A percentile compares a stretch with the other conserved stretches of the same genome.
These are phyloP conservation scores for Phialemonium atrogriseum DNA, from an alignment of 2,329 filamentous ascomycete genomes.

Conservation along the genomic window DNA sequence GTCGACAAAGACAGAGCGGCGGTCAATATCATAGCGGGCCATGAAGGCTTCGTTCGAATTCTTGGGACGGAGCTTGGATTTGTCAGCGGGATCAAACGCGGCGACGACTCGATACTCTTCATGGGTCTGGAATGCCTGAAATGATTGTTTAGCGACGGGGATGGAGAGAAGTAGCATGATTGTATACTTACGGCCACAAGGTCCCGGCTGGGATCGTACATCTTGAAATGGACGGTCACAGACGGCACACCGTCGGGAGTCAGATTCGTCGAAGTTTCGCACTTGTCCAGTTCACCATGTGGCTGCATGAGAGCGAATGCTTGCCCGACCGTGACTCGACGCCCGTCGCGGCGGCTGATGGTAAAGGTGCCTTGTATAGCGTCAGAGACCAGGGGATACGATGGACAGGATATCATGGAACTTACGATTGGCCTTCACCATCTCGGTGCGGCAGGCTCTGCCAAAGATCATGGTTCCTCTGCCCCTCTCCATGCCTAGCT, in stretches of 20 bases:
- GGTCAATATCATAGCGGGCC: conserved; percentile 22
- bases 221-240: conserved; percentile 39
- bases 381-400: conserved; percentile 13
- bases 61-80: too few species aligned
- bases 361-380: conserved; percentile 36
- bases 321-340: conserved; percentile 31
- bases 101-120: too few species aligned
- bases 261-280: conserved; percentile 24
- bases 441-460: conserved; percentile 51
- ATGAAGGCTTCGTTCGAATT: conserved; percentile 23
- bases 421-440: conserved; percentile 50
- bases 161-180: too few species aligned
- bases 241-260: conserved; percentile 25
- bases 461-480: conserved; percentile 42
- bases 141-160: too few species aligned
- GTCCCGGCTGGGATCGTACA: conserved; percentile 42
- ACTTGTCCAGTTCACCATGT: conserved; percentile 35
- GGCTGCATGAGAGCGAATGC: conserved; percentile 30
- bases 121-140: too few species aligned
- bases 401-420: too few species aligned
- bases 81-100: too few species aligned
- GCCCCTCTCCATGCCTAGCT: conserved; percentile 36
- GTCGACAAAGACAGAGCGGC: conserved; percentile 25
- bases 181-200: conserved; percentile 36
- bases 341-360: conserved; percentile 31